Evolutionary conservation across 179 eudicot species (phyloP).

Genomic region (Patellifolia procumbens): DNA sequence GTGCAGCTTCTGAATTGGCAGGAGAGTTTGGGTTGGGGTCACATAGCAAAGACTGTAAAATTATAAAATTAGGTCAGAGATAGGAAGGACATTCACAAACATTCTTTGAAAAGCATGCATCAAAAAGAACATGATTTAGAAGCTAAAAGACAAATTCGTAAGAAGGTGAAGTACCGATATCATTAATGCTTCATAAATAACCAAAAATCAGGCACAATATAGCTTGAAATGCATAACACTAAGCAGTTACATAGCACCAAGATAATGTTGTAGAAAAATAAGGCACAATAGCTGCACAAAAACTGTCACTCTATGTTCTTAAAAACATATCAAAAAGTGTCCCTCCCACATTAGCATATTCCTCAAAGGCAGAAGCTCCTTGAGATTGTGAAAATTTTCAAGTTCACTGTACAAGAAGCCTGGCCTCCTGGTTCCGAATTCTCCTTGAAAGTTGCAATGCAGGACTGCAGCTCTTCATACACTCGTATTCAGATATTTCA

Average conservation of each 20-base stretch:
- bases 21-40: conserved; percentile 80
- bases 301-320: neutral
- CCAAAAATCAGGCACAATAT: neutral
- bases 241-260: neutral
- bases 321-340: neutral
- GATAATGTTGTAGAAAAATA: neutral
- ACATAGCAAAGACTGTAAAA: conserved; percentile 63
- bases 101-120: neutral
- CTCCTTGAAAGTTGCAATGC: no score
- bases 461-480: no score
- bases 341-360: no score
- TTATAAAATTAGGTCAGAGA: neutral
- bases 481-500: no score
- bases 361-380: no score
- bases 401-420: no score
- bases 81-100: conserved; percentile 6
- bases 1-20: conserved; percentile 74
- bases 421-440: no score
- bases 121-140: no score
- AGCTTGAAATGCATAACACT: neutral
- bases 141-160: neutral
- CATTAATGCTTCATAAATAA: neutral
- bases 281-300: neutral
- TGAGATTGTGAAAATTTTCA: no score
- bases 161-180: neutral